Conservation (phyloP, 2,329 filamentous ascomycete genomes). For the Alternaria arborescens region DNA sequence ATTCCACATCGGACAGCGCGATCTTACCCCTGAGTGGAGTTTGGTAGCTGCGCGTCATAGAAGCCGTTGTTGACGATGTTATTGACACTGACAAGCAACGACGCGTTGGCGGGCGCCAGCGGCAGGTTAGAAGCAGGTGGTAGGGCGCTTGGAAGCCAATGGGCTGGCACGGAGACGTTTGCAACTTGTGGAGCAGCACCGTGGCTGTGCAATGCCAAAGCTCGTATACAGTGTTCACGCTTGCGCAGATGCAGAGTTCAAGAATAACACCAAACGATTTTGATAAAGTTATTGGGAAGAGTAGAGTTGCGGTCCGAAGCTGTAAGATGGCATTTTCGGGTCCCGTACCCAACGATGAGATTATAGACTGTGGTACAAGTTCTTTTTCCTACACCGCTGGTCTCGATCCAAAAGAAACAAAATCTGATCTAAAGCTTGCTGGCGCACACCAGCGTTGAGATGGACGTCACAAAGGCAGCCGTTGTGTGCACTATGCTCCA, state of each 20-base stretch:
- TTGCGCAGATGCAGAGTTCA: not conserved
- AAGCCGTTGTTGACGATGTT: conserved; percentile 7
- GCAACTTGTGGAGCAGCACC: conserved; percentile 6
- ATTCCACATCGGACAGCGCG: not conserved
- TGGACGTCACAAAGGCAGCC: conserved; percentile 18
- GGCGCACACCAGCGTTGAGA: conserved; percentile 12
- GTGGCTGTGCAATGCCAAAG: conserved; percentile 16
- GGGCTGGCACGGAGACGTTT: conserved; percentile 6
- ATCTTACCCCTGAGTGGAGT: conserved; percentile 2
- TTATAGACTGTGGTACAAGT: not conserved
- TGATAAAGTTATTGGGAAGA: not conserved
- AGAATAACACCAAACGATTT: conserved; percentile 4
- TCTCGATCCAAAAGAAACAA: conserved; percentile 3
- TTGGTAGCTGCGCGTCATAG: conserved; percentile 11
- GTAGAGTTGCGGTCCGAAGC: not conserved
- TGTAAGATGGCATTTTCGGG: not conserved
- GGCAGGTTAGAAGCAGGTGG: conserved; percentile 9
- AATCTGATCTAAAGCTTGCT: conserved; percentile 8
- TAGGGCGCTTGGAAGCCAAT: conserved; percentile 9
- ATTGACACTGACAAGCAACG: conserved; percentile 15
- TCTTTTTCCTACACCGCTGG: conserved; percentile 6
- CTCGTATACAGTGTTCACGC: conserved; percentile 7
- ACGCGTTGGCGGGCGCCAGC: conserved; percentile 9
- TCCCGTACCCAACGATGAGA: not conserved
- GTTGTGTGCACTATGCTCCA: conserved; percentile 26